Evolutionary conservation across 2,329 filamentous ascomycete genomes (phyloP), one percentile per base, ranked within the genome.

Genomic region (Calonectria leucothoes): DNA sequence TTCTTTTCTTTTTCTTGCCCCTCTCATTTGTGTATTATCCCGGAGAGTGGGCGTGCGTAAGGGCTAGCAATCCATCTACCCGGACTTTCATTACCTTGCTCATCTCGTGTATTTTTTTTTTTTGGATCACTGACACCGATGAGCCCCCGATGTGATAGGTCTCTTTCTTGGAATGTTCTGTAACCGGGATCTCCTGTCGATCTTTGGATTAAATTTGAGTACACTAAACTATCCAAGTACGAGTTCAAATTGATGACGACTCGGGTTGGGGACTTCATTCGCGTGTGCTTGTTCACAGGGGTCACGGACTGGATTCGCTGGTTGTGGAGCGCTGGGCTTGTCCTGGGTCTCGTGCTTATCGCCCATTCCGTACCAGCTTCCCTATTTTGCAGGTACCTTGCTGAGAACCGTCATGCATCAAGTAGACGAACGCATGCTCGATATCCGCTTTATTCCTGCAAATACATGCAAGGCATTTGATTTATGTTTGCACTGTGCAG

Each of bases 181-280:
- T 23, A 59, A 35, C 57, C 45, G 45, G 59, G 66, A 69, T 69
- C 76, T 80, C 77, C 76, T 80, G 78, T 77, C 72, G 78, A 80
- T 80, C 78, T 71, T 33, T 37, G 39, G 70, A 70, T 52, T 55
- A 73, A 70, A 73, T 75, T 69, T 65, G 48, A 45, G n/a, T 64
- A 27, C 65, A n/a, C 42, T 51, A 49, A 52, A 33, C 35, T 35
- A 35, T 23, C 20, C 35, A 52, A 29, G 42, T 55, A 39, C 66
- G 42, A 37, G 45, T 57, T 39, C 65, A 42, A 57, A 20, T 35
- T 33, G 42, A 45, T 70, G 33, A 31, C 57, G 59, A 55, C 57
- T 55, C 27, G 25, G n/a, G 23, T 33, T 29, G 45, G 25, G 37
- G 48, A 55, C n/a, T 65, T 66, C 37, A 51, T 65, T 55, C 49